Percentiles rank a stretch among this genome's conserved stretches.
Conservation (phyloP, 2,329 filamentous ascomycete genomes). For the Microdochium bolleyi region DNA sequence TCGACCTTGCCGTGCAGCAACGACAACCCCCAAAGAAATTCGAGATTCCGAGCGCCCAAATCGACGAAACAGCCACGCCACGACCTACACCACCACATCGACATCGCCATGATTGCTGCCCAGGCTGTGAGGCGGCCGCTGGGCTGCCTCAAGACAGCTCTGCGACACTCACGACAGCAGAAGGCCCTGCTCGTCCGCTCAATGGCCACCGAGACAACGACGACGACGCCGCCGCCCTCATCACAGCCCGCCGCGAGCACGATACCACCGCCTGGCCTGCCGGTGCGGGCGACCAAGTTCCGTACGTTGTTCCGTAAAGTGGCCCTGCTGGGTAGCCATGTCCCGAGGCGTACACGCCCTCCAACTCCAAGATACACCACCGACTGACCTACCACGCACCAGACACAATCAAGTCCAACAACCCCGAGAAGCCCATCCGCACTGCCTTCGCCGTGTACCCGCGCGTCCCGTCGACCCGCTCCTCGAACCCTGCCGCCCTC, state of each 20-base stretch:
- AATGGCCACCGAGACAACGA: slow-evolving; percentile 32
- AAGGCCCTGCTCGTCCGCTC: slow-evolving; percentile 30
- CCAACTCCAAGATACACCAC: neutral
- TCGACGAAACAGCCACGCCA: neutral
- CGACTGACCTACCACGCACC: slow-evolving; percentile 1
- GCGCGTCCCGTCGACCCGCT: slow-evolving; percentile 45
- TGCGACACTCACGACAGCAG: slow-evolving; percentile 51
- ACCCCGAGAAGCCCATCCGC: slow-evolving; percentile 20
- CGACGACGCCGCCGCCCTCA: slow-evolving; percentile 8
- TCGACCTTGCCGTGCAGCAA: neutral
- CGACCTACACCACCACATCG: neutral
- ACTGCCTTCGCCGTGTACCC: slow-evolving; percentile 46
- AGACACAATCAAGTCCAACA: slow-evolving; percentile 21
- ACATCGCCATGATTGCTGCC: slow-evolving; percentile 48
- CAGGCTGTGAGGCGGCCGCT: slow-evolving; percentile 53
- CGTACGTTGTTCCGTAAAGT: slow-evolving; percentile 7
- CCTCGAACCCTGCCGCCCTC: slow-evolving; percentile 59
- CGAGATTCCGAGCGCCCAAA: neutral
- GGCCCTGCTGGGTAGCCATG: no score
- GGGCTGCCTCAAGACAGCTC: slow-evolving; percentile 59
- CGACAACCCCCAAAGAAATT: slow-evolving; percentile 1
- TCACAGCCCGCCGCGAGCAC: slow-evolving; percentile 10
- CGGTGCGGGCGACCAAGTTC: slow-evolving; percentile 6
- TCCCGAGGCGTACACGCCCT: no score
- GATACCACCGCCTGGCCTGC: slow-evolving; percentile 1